Conservation (phyloP, 768 basidiomycete genomes). For the Tylopilus rubrobrunneus region DNA sequence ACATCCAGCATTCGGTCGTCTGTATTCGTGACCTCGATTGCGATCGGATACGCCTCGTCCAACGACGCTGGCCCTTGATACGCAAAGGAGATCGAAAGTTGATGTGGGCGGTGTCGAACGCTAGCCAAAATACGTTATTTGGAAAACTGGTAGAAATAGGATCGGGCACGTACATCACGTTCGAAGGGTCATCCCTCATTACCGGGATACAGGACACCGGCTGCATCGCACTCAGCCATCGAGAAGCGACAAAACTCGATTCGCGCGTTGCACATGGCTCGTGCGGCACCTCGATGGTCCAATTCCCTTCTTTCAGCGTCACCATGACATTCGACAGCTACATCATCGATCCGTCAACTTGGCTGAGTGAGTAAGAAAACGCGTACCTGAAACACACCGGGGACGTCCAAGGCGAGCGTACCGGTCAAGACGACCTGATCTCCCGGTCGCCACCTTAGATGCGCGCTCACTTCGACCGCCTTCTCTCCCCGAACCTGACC, state of each 20-base stretch:
- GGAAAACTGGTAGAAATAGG: neutral
- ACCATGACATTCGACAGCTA: slow-evolving; percentile 45
- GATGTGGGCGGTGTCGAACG: slow-evolving; percentile 61
- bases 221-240: slow-evolving; percentile 58
- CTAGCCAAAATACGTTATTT: slow-evolving; percentile 31
- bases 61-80: slow-evolving; percentile 72
- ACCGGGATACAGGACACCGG: slow-evolving; percentile 54
- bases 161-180: slow-evolving; percentile 42
- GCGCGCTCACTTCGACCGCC: slow-evolving; percentile 29
- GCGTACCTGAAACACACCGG: slow-evolving; percentile 54
- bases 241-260: slow-evolving; percentile 27
- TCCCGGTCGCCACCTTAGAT: slow-evolving; percentile 58
- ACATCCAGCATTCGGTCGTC: slow-evolving; percentile 71
- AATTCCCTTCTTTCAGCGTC: slow-evolving; percentile 54
- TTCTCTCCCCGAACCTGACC: slow-evolving; percentile 44
- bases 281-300: slow-evolving; percentile 65
- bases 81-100: slow-evolving; percentile 48
- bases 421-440: slow-evolving; percentile 58
- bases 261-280: slow-evolving; percentile 38
- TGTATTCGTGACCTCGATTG: slow-evolving; percentile 62
- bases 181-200: slow-evolving; percentile 42
- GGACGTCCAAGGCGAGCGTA: slow-evolving; percentile 46
- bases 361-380: neutral
- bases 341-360: neutral
- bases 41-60: slow-evolving; percentile 76